Evolutionary conservation across 495 filamentous ascomycete genomes (phyloP), one percentile per base, ranked within the genome.

Genomic region (Melanomma pulvis-pyrius): DNA sequence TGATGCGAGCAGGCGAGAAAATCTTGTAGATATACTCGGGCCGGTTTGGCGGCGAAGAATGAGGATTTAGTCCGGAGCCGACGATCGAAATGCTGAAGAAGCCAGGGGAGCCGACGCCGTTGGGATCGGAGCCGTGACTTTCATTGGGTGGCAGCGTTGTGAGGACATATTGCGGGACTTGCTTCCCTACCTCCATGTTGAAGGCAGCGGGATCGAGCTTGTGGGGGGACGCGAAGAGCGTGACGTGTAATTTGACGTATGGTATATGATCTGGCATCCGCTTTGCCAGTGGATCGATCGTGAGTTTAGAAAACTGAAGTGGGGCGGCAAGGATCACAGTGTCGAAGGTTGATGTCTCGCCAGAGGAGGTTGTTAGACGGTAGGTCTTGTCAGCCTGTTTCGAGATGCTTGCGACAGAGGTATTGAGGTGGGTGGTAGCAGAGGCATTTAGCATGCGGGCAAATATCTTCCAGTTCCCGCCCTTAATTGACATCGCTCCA

Each of bases 401-500:
- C 13, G 74, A 62, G 46, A 96, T 83, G 0, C 74, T 79, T 1
- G 80, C 80, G 0, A 97, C 92, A 2, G 84, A 82, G 0, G 89
- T 90, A 70, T 93, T 89, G n/a, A 96, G 77, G 3, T 76, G 75
- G 4, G 92, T 58, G 6, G 82, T 74, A 0, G 90, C 88, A 8
- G 91, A 85, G 4, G 80, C 77, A 36, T 86, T 80, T 12, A 92
- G 77, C 90, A 96, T 97, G 9, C 84, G 80, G 1, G 86, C 83
- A 71, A 99, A 99, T 46, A 98, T 97, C 73, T 86, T 88, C 93
- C 92, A 99, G 71, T 99, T 99, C 1, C 94, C 94, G 1, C 93
- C 92, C 8, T 85, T 77, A 7, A 98, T 83, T 5, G 87, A 77
- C 70, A 92, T 85, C 0, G 93, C 91, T 5, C 92, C 91, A 53